These are phyloP conservation scores for Gardenia jasminoides DNA, from an alignment of 257 asterid species.

Conservation along the genomic window DNA sequence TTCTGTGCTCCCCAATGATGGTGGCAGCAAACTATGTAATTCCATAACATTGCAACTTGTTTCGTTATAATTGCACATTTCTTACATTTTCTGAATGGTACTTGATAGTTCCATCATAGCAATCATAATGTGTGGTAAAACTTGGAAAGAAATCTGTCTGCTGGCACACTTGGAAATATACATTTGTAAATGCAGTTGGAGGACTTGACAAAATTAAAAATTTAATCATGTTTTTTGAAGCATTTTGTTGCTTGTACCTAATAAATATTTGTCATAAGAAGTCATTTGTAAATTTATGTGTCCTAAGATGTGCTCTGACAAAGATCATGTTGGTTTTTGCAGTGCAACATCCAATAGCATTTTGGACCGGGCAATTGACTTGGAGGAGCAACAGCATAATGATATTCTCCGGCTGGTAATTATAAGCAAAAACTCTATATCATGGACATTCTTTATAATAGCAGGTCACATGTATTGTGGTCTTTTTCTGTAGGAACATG, in stretches of 20 bases:
- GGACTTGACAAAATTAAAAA: not conserved
- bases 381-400: constrained; percentile 62
- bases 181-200: not conserved
- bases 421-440: not conserved
- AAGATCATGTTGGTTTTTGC: constrained; percentile 15
- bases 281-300: not conserved
- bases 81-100: not conserved
- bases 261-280: not conserved
- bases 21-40: not conserved
- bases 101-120: not conserved
- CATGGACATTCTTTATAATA: not conserved
- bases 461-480: not conserved
- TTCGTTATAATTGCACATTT: not conserved
- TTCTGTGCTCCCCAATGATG: not conserved
- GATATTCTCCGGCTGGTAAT: constrained; percentile 75
- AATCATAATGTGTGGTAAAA: not conserved
- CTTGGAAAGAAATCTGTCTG: not conserved
- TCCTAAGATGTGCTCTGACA: not conserved
- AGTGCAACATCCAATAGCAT: constrained; percentile 71
- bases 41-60: not conserved
- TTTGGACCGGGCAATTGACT: constrained; percentile 68
- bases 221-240: not conserved
- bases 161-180: not conserved
- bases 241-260: not conserved
- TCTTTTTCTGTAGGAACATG: constrained; percentile 47